These are phyloP conservation scores for Lantana camara DNA, from an alignment of 257 asterid species.

Conservation along the genomic window DNA sequence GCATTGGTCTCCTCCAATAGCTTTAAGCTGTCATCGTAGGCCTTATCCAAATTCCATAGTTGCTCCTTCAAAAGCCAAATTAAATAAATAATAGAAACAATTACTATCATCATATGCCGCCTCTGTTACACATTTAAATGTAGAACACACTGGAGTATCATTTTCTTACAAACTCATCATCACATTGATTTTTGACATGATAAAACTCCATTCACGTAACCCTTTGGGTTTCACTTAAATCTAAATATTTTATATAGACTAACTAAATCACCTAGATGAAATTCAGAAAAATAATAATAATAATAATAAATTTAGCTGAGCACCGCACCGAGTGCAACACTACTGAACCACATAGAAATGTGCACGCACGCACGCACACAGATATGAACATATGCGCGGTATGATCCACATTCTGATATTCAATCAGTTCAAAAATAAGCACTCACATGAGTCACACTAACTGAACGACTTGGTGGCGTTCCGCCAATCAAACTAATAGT, in stretches of 20 bases:
- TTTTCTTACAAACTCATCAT: background rate
- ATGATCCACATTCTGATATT: too few species aligned
- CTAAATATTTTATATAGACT: background rate
- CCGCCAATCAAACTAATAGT: too few species aligned
- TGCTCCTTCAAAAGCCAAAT: constrained; percentile 51
- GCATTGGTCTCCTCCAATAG: constrained; percentile 88
- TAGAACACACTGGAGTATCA: background rate
- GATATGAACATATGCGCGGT: too few species aligned
- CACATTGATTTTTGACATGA: background rate
- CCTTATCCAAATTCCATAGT: constrained; percentile 59
- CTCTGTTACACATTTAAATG: background rate
- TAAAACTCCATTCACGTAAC: background rate
- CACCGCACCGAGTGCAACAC: too few species aligned
- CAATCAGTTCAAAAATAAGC: too few species aligned
- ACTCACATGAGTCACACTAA: too few species aligned
- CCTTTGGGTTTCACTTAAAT: background rate
- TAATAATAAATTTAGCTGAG: background rate
- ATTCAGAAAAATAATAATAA: background rate
- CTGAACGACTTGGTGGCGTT: too few species aligned
- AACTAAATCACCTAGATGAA: background rate
- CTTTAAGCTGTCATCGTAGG: constrained; percentile 60
- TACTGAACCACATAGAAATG: too few species aligned
- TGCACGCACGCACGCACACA: too few species aligned
- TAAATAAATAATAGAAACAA: background rate
- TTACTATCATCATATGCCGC: background rate